Evolutionary conservation across 148 eudicot genomes (phyloP).

Genomic region (Chenopodium berlandieri): DNA sequence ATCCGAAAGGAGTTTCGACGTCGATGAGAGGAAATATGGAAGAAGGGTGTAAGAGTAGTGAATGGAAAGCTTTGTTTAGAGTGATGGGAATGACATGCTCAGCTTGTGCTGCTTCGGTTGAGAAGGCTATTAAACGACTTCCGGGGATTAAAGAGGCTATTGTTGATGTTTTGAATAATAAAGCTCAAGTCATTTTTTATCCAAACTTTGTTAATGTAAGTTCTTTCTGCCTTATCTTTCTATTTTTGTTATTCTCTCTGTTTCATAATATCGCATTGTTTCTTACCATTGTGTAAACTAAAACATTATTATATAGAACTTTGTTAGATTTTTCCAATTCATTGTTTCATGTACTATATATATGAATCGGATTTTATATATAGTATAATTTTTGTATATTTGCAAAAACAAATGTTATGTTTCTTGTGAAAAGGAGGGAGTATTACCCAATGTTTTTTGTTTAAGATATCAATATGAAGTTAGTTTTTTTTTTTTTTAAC

Average conservation of each 20-base stretch:
- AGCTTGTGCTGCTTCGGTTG: conserved; percentile 82
- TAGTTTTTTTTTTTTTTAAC: no score
- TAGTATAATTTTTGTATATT: no score
- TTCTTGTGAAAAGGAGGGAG: no score
- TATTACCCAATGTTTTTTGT: no score
- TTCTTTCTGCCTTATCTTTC: not conserved
- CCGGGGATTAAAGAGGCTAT: conserved; percentile 68
- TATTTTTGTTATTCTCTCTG: not conserved
- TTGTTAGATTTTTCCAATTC: no score
- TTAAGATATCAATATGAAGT: no score
- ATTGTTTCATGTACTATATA: no score
- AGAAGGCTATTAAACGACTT: conserved; percentile 75
- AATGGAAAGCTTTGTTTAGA: conserved; percentile 45
- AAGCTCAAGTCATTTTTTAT: conserved; percentile 65
- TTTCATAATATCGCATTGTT: no score
- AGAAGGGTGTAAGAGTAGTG: conserved; percentile 16
- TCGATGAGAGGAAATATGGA: not conserved
- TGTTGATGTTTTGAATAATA: conserved; percentile 67
- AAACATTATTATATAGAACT: no score
- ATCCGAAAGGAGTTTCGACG: conserved; percentile 49
- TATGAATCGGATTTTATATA: no score
- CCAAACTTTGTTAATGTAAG: conserved; percentile 66
- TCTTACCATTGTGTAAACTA: no score
- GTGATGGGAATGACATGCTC: conserved; percentile 85
- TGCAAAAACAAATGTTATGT: no score